Base-by-base conservation (phyloP, 2,329 filamentous ascomycete species). In the Rachicladosporium sp. region DNA sequence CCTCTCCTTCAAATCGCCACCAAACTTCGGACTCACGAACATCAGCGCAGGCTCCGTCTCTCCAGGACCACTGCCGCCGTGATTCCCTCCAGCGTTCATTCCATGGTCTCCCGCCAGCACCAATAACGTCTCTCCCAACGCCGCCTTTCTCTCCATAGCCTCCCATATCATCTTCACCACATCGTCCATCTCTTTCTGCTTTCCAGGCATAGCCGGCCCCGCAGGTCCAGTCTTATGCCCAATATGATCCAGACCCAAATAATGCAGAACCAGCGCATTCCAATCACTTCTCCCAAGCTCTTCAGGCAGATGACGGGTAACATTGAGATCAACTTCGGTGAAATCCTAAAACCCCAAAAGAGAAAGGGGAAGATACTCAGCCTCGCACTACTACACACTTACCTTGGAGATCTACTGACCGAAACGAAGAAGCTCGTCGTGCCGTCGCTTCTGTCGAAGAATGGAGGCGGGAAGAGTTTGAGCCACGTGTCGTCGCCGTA, bases 81-180 rank as follows among this genome's bases (percentile, higher is more conserved):
- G 91, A 50, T 96, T 96, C 2, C 91, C 91, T 12, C 85, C 91
- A 51, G 96, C 89, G 51, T 96, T 98, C 91, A 98, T 98, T n/a
- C 91, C 91, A 57, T 98, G 91, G 53, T 98, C 93, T 41, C 91
- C 91, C 41, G 81, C 86, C 5, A 98, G 64, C 3, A 98, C 78
- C 34, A 98, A 72, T 2, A 98, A 65, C 0, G 89, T 87, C 4
- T 82, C 82, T 27, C 74, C 57, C 1, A 95, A 74, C 58, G 94
- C 81, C 1, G 71, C 57, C 41, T 82, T 65, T 3, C 70, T 70
- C 53, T 82, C 72, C 47, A 98, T 82, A 5, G 84, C 81, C 9
- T 70, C 66, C 55, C 85, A 95, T 19, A 98, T 80, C 42, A 75
- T 65, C 45, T 70, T 68, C 31, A 95, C 79, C 46, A 96, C 80